A percentile compares a stretch with the other conserved stretches of the same genome.
These are phyloP conservation scores for Hordeum vulgare DNA, from an alignment of 176 grass and related monocot species.

Conservation along the genomic window DNA sequence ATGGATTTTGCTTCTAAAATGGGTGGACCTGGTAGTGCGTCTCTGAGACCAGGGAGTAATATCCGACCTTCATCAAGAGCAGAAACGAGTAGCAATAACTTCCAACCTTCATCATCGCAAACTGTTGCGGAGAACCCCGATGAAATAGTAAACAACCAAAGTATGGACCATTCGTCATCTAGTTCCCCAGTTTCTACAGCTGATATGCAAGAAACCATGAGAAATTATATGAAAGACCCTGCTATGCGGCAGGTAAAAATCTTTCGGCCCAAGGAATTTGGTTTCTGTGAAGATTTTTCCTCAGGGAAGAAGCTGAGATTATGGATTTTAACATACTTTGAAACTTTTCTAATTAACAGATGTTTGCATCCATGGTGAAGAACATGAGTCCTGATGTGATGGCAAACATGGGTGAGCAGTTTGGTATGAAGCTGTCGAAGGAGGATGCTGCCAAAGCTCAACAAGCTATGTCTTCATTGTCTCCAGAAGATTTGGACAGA, in stretches of 20 bases:
- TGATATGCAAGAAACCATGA: conserved; percentile 73
- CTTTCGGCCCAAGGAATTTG: not conserved
- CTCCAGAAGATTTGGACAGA: conserved; percentile 85
- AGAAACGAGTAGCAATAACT: conserved; percentile 5
- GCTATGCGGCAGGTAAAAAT: conserved; percentile 80
- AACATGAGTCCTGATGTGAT: conserved; percentile 97
- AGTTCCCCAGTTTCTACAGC: conserved; percentile 36
- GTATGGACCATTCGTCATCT: conserved; percentile 43
- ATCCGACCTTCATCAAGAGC: conserved; percentile 28
- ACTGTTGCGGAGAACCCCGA: conserved; percentile 8
- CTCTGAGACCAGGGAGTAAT: conserved; percentile 26
- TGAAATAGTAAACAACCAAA: conserved; percentile 27
- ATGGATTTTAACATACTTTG: conserved; percentile 9
- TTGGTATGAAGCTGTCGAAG: conserved; percentile 91
- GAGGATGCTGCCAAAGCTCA: conserved; percentile 89
- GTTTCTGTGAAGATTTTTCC: conserved; percentile 5
- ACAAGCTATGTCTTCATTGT: conserved; percentile 77
- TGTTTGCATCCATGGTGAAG: conserved; percentile 93
- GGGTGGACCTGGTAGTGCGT: conserved; percentile 36
- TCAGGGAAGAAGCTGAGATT: not conserved
- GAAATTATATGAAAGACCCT: conserved; percentile 85
- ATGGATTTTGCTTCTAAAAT: conserved; percentile 59
- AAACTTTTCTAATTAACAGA: conserved; percentile 40
- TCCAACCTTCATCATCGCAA: conserved; percentile 14
- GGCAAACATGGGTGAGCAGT: conserved; percentile 88